Evolutionary conservation across 2,329 filamentous ascomycete species (phyloP).

Genomic region (Aspergillus ibericus): DNA sequence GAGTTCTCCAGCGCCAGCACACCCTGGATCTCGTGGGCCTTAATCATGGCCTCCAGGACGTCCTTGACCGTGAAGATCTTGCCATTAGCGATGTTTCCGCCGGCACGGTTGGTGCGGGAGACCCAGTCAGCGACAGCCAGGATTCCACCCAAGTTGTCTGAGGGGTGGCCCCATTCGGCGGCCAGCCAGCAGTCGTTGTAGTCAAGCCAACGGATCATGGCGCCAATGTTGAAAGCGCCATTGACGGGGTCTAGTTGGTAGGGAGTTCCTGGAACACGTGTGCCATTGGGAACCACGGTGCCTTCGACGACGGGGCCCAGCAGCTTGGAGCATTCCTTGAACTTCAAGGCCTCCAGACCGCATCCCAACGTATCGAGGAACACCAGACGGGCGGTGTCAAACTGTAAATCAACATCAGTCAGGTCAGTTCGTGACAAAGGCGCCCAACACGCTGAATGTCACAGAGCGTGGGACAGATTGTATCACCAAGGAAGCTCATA

Average conservation of each 20-base stretch:
- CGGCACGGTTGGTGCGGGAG: conserved; percentile 87
- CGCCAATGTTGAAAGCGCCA: conserved; percentile 97
- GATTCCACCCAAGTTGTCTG: conserved; percentile 96
- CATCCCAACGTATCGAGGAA: conserved; percentile 97
- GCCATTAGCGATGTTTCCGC: conserved; percentile 67
- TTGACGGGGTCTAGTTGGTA: conserved; percentile 95
- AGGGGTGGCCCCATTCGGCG: conserved; percentile 98
- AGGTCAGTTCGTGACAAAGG: neutral
- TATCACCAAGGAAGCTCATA: conserved; percentile 51
- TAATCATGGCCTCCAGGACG: conserved; percentile 96
- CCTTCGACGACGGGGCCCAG: conserved; percentile 89
- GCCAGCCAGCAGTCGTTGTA: conserved; percentile 99
- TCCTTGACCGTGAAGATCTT: conserved; percentile 87
- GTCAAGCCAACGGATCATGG: conserved; percentile 98
- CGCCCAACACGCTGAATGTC: neutral
- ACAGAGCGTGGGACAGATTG: neutral
- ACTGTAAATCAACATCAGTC: conserved; percentile 40
- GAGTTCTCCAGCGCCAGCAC: conserved; percentile 96
- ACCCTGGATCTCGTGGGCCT: conserved; percentile 98
- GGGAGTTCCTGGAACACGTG: conserved; percentile 84
- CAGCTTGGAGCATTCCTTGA: conserved; percentile 94
- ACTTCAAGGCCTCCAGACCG: conserved; percentile 90
- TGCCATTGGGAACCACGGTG: conserved; percentile 87
- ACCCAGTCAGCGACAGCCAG: conserved; percentile 97
- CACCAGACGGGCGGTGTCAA: conserved; percentile 93